A percentile compares a stretch with the other conserved stretches of the same genome.
Conservation (phyloP, 2,329 filamentous ascomycete genomes). For the Graphilbum ipis-grandicollis region DNA sequence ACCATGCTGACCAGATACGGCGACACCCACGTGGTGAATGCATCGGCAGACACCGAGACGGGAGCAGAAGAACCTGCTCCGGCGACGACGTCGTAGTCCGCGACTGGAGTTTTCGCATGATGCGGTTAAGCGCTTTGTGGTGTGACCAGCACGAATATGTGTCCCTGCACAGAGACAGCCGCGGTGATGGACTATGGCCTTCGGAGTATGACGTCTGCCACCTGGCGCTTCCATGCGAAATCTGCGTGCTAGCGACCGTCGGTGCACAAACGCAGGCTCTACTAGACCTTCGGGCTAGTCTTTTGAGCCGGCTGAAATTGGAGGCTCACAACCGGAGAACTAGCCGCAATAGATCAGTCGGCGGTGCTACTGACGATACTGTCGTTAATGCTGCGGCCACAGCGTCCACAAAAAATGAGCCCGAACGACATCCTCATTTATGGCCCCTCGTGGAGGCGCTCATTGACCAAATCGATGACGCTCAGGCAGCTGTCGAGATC, state of each 20-base stretch:
- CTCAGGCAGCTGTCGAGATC: conserved; percentile 1
- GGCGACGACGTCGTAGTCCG: not conserved
- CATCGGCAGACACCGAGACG: not conserved
- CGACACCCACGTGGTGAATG: conserved; percentile 1
- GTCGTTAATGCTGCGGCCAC: no score
- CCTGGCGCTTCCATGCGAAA: conserved; percentile 24
- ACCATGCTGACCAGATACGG: conserved; percentile 7
- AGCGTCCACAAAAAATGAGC: not conserved
- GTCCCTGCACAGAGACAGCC: not conserved
- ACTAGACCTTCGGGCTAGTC: conserved; percentile 24
- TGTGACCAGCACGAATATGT: conserved; percentile 3
- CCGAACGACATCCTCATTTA: conserved; percentile 18
- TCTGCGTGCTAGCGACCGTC: conserved; percentile 32
- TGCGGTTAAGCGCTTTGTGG: conserved; percentile 9
- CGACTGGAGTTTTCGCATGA: conserved; percentile 10
- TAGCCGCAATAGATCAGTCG: no score
- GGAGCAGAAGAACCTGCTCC: not conserved
- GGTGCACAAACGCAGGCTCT: conserved; percentile 25
- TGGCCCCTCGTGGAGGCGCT: conserved; percentile 24
- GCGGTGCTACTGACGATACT: no score
- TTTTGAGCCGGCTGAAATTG: conserved; percentile 20
- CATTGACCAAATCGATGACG: conserved; percentile 17
- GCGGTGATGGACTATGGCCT: no score
- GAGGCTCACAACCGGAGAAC: not conserved
- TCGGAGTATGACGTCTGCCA: not conserved